Conservation (phyloP, 768 basidiomycete species). For the Amanita muscaria region DNA sequence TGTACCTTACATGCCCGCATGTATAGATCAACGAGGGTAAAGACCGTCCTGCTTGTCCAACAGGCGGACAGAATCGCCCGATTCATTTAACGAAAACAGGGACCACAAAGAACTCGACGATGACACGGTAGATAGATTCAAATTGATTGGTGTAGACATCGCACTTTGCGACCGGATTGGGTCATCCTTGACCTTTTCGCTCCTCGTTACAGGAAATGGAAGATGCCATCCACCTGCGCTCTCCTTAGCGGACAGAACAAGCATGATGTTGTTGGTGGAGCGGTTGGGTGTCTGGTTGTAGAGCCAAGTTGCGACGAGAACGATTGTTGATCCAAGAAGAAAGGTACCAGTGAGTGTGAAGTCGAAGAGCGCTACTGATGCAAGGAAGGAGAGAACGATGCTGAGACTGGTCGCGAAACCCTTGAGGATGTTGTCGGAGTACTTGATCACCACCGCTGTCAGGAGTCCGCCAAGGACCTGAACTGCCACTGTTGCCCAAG, state of each 20-base stretch:
- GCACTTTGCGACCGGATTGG: slow-evolving; percentile 8
- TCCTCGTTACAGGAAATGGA: slow-evolving; percentile 11
- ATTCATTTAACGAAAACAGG: slow-evolving; percentile 17
- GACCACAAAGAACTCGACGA: slow-evolving; percentile 26
- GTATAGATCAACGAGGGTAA: not conserved
- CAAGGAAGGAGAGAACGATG: slow-evolving; percentile 92
- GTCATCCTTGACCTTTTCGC: slow-evolving; percentile 18
- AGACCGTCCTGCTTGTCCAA: slow-evolving; percentile 3
- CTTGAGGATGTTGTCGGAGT: slow-evolving; percentile 85
- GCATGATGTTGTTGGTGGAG: not conserved
- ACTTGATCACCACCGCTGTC: slow-evolving; percentile 92
- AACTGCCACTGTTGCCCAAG: slow-evolving; percentile 81
- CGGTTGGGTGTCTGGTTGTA: slow-evolving; percentile 66
- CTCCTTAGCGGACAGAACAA: slow-evolving; percentile 4
- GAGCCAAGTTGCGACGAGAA: slow-evolving; percentile 83
- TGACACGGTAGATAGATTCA: slow-evolving; percentile 20
- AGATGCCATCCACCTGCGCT: slow-evolving; percentile 4
- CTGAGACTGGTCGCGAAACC: slow-evolving; percentile 93
- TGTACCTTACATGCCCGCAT: not conserved
- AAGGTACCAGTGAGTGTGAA: slow-evolving; percentile 85
- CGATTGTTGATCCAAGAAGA: slow-evolving; percentile 72
- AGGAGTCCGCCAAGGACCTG: slow-evolving; percentile 90
- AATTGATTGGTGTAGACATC: slow-evolving; percentile 11
- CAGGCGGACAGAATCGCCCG: slow-evolving; percentile 13
- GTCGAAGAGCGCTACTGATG: slow-evolving; percentile 83